Conservation (phyloP, 176 grass and related monocot species). For the Urochloa ruziziensis region DNA sequence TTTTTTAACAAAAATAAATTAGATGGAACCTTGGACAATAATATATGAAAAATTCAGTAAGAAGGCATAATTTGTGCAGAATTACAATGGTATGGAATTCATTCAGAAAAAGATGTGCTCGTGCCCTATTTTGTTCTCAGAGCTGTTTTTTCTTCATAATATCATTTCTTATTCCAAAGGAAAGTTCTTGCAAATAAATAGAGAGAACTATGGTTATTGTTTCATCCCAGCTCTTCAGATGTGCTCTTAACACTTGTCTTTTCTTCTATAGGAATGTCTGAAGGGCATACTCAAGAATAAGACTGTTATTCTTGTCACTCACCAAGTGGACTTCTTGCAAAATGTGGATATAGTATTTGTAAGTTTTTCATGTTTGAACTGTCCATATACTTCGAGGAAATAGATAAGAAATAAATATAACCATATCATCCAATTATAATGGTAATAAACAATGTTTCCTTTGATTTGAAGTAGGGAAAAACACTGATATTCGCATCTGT, state of each 20-base stretch:
- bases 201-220: neutral
- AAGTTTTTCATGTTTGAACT: conserved; percentile 18
- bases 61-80: neutral
- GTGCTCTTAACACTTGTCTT: neutral
- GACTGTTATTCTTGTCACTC: conserved; percentile 73
- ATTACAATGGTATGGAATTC: neutral
- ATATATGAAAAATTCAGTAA: neutral
- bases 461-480: neutral
- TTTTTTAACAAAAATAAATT: too few species aligned
- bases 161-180: neutral
- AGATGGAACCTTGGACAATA: too few species aligned
- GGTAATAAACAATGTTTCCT: neutral
- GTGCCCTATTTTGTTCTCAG: neutral
- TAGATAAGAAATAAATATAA: neutral
- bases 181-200: neutral
- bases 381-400: neutral
- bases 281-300: conserved; percentile 61
- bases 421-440: neutral
- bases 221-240: neutral
- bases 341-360: conserved; percentile 62
- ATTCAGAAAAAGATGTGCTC: neutral
- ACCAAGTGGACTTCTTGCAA: conserved; percentile 77
- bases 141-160: neutral
- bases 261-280: conserved; percentile 63
- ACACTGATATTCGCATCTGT: neutral